Evolutionary conservation across 2,329 filamentous ascomycete genomes (phyloP).

Genomic region (Neobulgaria alba): DNA sequence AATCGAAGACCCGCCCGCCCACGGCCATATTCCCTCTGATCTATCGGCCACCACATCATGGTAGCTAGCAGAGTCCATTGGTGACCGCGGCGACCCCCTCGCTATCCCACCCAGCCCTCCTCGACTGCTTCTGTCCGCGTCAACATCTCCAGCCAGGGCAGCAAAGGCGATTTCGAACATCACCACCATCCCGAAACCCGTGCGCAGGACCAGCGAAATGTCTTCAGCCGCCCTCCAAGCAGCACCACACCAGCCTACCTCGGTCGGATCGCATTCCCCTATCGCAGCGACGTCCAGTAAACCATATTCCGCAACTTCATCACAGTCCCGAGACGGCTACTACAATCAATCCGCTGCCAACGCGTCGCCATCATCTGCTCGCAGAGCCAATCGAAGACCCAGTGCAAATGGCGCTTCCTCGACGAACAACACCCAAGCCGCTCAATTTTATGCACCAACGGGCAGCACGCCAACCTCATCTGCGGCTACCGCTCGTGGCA

Average conservation of each 20-base stretch:
- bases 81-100: slow-evolving; percentile 29
- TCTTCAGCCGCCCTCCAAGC: slow-evolving; percentile 57
- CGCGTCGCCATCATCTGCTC: slow-evolving; percentile 40
- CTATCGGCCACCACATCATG: slow-evolving; percentile 31
- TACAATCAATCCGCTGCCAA: slow-evolving; percentile 31
- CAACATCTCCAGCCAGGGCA: too few relatives aligned
- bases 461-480: slow-evolving; percentile 13
- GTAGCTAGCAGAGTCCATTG: slow-evolving; percentile 34
- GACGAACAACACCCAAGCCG: slow-evolving; percentile 18
- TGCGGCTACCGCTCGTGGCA: slow-evolving; percentile 17
- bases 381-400: slow-evolving; percentile 44
- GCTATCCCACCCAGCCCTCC: slow-evolving; percentile 12
- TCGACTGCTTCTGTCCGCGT: background rate
- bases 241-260: slow-evolving; percentile 44
- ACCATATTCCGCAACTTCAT: slow-evolving; percentile 45
- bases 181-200: slow-evolving; percentile 6
- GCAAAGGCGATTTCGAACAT: slow-evolving; percentile 7
- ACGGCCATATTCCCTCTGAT: background rate
- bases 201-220: slow-evolving; percentile 37
- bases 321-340: slow-evolving; percentile 47
- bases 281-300: slow-evolving; percentile 37
- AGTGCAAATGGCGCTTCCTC: slow-evolving; percentile 39
- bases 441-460: slow-evolving; percentile 24
- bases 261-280: slow-evolving; percentile 39
- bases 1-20: too few relatives aligned